phyloP scores from a whole-genome alignment of 2,329 filamentous ascomycete genomes.

The Zymoseptoria ardabiliae region DNA sequence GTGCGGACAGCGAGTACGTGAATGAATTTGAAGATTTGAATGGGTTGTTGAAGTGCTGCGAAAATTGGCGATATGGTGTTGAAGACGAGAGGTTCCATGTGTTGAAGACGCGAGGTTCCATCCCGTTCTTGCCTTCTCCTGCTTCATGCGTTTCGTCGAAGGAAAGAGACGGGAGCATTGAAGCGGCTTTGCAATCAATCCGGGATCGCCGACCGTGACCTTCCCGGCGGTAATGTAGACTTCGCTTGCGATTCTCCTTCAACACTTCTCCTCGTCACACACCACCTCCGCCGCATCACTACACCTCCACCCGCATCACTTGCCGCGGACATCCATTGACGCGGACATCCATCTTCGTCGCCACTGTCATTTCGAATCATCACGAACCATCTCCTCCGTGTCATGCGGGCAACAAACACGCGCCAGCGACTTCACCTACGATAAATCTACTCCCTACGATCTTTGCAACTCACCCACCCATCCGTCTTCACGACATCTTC shows the following conservation, averaged over 20 bases:
- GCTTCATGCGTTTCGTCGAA: no score
- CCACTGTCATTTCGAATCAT: background rate
- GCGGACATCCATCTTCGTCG: background rate
- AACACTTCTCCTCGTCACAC: background rate
- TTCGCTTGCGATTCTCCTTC: background rate
- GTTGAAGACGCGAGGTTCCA: no score
- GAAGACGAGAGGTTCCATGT: no score
- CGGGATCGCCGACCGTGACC: background rate
- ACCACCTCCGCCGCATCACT: background rate
- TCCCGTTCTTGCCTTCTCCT: no score
- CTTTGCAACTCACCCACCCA: background rate
- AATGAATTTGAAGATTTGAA: background rate
- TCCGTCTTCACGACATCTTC: background rate
- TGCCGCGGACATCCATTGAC: background rate
- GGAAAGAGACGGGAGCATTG: no score
- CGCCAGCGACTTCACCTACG: background rate
- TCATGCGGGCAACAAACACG: background rate
- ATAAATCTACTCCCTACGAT: background rate
- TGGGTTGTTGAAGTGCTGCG: no score
- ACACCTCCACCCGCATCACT: background rate
- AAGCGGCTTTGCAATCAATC: background rate
- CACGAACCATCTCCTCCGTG: background rate
- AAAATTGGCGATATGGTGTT: no score
- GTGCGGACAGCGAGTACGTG: background rate
- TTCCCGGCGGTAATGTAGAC: background rate